A percentile compares a stretch with the other conserved stretches of the same genome.
Conservation (phyloP, 1,284 basidiomycete species). For the Malassezia equina region DNA sequence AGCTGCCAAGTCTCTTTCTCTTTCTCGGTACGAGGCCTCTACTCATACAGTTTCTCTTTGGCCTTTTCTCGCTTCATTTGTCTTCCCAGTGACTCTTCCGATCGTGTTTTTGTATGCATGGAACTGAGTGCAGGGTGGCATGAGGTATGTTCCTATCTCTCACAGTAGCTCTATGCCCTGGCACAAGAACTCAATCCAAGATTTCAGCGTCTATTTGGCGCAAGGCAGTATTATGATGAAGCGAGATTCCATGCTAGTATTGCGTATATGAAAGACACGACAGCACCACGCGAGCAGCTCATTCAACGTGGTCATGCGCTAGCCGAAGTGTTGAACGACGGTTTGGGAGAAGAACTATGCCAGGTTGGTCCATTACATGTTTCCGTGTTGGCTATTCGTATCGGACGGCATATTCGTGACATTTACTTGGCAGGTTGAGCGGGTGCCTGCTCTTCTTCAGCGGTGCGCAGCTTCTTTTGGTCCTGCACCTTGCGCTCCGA, state of each 20-base stretch:
- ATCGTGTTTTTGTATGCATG: slow-evolving; percentile 6
- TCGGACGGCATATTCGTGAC: background rate
- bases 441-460: background rate
- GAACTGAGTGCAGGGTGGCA: slow-evolving; percentile 12
- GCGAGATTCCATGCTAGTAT: slow-evolving; percentile 13
- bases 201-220: background rate
- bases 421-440: background rate
- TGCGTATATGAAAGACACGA: background rate
- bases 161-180: background rate
- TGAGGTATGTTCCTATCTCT: background rate
- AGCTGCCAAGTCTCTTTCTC: background rate
- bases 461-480: background rate
- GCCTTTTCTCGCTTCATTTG: slow-evolving; percentile 11
- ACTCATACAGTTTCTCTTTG: slow-evolving; percentile 1
- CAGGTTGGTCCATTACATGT: background rate
- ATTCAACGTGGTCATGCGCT: background rate
- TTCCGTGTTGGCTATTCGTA: background rate
- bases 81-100: slow-evolving; percentile 11
- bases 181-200: background rate
- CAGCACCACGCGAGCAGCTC: background rate
- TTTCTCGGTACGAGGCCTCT: background rate
- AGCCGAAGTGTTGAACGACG: background rate
- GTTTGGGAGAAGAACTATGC: background rate
- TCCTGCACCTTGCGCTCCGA: background rate
- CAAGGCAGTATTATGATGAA: background rate